These are phyloP conservation scores for Paramecium primaurelia DNA, from an alignment of 73 alveolate species.

Conservation along the genomic window DNA sequence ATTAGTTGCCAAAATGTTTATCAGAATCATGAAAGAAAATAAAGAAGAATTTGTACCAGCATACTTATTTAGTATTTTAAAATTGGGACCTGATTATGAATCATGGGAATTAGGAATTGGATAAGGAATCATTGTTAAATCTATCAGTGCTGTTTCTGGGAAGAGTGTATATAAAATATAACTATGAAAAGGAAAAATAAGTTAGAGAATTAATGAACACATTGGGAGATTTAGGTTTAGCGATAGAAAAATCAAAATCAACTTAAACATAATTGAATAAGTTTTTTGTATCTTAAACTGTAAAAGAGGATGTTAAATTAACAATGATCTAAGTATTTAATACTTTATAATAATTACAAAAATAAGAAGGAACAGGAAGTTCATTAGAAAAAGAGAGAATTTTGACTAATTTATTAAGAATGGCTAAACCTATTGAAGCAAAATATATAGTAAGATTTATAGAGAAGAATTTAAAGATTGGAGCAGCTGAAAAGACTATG, in stretches of 20 bases:
- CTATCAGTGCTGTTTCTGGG: slow-evolving; percentile 92
- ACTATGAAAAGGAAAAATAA: slow-evolving; percentile 68
- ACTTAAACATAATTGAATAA: slow-evolving; percentile 80
- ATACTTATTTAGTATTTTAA: slow-evolving; percentile 89
- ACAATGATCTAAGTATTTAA: slow-evolving; percentile 65
- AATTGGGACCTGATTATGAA: slow-evolving; percentile 95
- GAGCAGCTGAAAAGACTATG: slow-evolving; percentile 97
- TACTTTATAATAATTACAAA: slow-evolving; percentile 64
- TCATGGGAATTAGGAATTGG: slow-evolving; percentile 97
- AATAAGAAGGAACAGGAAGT: slow-evolving; percentile 80
- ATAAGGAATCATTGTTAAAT: slow-evolving; percentile 83
- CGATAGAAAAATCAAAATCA: slow-evolving; percentile 87
- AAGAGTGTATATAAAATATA: not conserved
- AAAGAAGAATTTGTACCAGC: not conserved
- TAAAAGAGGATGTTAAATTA: slow-evolving; percentile 51
- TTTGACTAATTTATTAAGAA: slow-evolving; percentile 79
- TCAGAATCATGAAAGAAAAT: not conserved
- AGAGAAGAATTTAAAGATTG: slow-evolving; percentile 92
- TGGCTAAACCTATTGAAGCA: slow-evolving; percentile 88
- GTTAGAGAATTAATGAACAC: slow-evolving; percentile 82
- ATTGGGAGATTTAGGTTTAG: slow-evolving; percentile 96
- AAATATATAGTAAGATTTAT: slow-evolving; percentile 94
- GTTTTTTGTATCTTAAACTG: slow-evolving; percentile 73
- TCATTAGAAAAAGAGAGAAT: slow-evolving; percentile 80
- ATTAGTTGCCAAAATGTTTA: not conserved